A percentile compares a stretch with the other conserved stretches of the same genome.
phyloP scores from a whole-genome alignment of 1,284 basidiomycete genomes.

The Moesziomyces sp. region DNA sequence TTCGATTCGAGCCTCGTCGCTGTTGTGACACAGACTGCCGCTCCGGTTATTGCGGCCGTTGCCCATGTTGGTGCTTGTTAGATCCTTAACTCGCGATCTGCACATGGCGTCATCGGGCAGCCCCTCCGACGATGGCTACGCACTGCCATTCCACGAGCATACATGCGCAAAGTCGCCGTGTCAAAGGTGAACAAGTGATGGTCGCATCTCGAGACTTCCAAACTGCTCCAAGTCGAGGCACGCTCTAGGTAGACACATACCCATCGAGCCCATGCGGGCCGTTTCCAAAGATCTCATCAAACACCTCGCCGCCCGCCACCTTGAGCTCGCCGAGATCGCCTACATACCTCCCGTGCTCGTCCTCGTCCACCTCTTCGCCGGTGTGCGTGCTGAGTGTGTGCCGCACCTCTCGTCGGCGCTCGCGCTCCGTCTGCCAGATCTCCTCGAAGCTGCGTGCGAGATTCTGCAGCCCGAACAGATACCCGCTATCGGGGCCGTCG shows the following conservation, averaged over 20 bases:
- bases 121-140: too few relatives aligned
- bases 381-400: neutral
- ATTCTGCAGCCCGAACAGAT: conserved; percentile 88
- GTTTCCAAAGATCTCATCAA: conserved; percentile 64
- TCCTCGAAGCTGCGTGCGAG: conserved; percentile 76
- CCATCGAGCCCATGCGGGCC: conserved; percentile 46
- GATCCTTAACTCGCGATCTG: too few relatives aligned
- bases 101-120: too few relatives aligned
- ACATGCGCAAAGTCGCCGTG: neutral
- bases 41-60: too few relatives aligned
- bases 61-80: too few relatives aligned
- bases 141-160: too few relatives aligned
- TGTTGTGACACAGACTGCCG: too few relatives aligned
- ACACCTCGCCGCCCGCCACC: conserved; percentile 63
- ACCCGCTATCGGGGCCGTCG: conserved; percentile 89
- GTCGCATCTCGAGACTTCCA: too few relatives aligned
- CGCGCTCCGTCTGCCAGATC: conserved; percentile 62
- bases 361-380: conserved; percentile 14
- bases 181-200: too few relatives aligned
- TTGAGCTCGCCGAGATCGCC: conserved; percentile 55
- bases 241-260: conserved; percentile 49
- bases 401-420: conserved; percentile 26
- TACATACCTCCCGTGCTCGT: conserved; percentile 31
- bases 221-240: neutral
- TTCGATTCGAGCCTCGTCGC: too few relatives aligned